These are phyloP conservation scores for Capsicum rhomboideum DNA, from an alignment of 257 asterid genomes.

Conservation along the genomic window DNA sequence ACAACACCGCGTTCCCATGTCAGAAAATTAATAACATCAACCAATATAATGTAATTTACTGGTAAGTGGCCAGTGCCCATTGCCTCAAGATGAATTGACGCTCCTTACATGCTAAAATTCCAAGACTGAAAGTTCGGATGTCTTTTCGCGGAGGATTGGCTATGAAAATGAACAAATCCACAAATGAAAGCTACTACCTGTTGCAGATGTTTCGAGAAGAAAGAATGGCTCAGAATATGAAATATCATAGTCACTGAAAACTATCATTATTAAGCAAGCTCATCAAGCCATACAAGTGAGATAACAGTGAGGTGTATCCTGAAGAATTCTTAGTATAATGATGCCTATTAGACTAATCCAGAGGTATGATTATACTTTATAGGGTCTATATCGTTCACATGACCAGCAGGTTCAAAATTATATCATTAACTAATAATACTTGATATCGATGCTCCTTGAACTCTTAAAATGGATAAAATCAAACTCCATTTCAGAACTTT, in stretches of 20 bases:
- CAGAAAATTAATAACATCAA: background rate
- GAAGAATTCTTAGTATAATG: background rate
- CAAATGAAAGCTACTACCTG: conserved; percentile 72
- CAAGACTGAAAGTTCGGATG: conserved; percentile 43
- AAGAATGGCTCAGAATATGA: background rate
- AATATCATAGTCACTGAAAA: background rate
- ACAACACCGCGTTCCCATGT: background rate
- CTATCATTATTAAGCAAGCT: background rate
- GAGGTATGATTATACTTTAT: background rate
- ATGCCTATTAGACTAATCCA: background rate
- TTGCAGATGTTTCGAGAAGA: conserved; percentile 6
- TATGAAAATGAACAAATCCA: conserved; percentile 59
- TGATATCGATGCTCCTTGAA: background rate
- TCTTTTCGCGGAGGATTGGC: conserved; percentile 45
- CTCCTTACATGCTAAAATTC: conserved; percentile 73
- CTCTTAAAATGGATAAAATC: background rate
- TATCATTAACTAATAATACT: background rate
- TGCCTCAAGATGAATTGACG: background rate
- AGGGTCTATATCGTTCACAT: background rate
- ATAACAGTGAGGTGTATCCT: background rate
- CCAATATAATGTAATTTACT: background rate
- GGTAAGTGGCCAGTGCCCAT: background rate
- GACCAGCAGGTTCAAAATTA: background rate
- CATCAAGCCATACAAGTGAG: background rate
- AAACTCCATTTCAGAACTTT: background rate